These are phyloP conservation scores for Porphyrellus sp. DNA, from an alignment of 1,284 basidiomycete genomes.

Conservation along the genomic window DNA sequence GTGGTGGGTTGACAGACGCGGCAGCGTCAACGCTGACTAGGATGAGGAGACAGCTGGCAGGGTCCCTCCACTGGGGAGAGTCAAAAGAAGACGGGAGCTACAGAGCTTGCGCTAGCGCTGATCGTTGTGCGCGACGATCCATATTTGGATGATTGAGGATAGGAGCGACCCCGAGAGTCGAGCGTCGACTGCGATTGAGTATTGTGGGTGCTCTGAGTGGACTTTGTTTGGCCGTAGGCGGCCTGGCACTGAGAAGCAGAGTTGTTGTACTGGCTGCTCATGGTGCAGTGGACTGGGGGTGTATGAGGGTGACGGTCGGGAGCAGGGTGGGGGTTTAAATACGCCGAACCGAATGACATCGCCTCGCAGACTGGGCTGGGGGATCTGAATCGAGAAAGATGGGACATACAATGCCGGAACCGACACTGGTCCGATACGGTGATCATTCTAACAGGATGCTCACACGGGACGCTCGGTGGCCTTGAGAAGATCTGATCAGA, in stretches of 20 bases:
- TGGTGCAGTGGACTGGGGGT: conserved; percentile 20
- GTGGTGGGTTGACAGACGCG: not conserved
- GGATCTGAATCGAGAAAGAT: conserved; percentile 27
- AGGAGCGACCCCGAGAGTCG: conserved; percentile 23
- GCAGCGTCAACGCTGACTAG: not conserved
- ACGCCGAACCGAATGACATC: conserved; percentile 24
- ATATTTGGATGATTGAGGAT: conserved; percentile 37
- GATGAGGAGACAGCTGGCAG: not conserved
- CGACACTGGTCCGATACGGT: conserved; percentile 28
- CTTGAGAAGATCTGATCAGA: conserved; percentile 15
- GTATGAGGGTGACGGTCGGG: conserved; percentile 7
- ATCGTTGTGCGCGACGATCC: conserved; percentile 41
- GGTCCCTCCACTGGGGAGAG: not conserved
- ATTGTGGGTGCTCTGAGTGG: conserved; percentile 19
- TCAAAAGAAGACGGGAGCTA: conserved; percentile 52
- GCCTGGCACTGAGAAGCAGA: conserved; percentile 34
- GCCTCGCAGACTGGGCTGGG: conserved; percentile 21
- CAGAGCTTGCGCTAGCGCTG: conserved; percentile 42
- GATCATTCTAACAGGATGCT: conserved; percentile 14
- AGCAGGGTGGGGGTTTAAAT: conserved; percentile 24
- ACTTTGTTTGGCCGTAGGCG: conserved; percentile 23
- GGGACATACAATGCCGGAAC: conserved; percentile 27
- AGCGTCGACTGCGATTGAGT: conserved; percentile 21
- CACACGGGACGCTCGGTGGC: conserved; percentile 15
- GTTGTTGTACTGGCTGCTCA: conserved; percentile 43